Percentiles rank a stretch among this genome's conserved stretches.
phyloP scores from a whole-genome alignment of 805 yeast species.

The Metschnikowia baotianmanensis region DNA sequence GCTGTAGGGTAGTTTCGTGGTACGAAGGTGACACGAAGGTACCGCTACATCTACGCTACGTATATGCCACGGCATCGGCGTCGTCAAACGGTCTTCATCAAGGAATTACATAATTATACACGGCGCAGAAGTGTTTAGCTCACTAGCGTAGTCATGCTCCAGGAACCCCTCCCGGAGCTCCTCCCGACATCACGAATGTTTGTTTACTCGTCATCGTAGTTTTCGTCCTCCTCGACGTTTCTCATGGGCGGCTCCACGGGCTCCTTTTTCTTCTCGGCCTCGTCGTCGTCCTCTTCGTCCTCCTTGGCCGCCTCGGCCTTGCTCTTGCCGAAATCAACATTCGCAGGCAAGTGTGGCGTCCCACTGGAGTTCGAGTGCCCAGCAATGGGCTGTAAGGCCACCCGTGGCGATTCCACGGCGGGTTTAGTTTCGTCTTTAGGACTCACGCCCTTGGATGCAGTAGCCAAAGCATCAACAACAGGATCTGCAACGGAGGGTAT shows the following conservation, averaged over 20 bases:
- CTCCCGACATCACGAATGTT: too few relatives aligned
- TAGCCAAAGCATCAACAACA: too few relatives aligned
- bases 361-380: not conserved
- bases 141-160: too few relatives aligned
- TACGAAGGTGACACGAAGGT: too few relatives aligned
- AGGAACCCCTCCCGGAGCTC: too few relatives aligned
- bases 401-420: constrained; percentile 1
- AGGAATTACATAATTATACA: constrained; percentile 2
- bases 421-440: constrained; percentile 4
- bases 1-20: too few relatives aligned
- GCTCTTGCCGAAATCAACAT: constrained; percentile 12
- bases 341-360: constrained; percentile 22
- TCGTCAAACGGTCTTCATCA: constrained; percentile 7
- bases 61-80: too few relatives aligned
- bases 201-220: constrained; percentile 43
- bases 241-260: constrained; percentile 45
- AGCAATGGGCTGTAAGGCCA: not conserved
- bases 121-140: not conserved
- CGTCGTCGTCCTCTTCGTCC: constrained; percentile 29
- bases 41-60: too few relatives aligned
- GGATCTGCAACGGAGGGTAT: too few relatives aligned
- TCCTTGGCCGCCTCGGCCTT: constrained; percentile 9
- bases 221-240: constrained; percentile 45
- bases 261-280: constrained; percentile 26
- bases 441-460: constrained; percentile 7